These are phyloP conservation scores for Trichosporon sp. DNA, from an alignment of 1,284 basidiomycete genomes.

Conservation along the genomic window DNA sequence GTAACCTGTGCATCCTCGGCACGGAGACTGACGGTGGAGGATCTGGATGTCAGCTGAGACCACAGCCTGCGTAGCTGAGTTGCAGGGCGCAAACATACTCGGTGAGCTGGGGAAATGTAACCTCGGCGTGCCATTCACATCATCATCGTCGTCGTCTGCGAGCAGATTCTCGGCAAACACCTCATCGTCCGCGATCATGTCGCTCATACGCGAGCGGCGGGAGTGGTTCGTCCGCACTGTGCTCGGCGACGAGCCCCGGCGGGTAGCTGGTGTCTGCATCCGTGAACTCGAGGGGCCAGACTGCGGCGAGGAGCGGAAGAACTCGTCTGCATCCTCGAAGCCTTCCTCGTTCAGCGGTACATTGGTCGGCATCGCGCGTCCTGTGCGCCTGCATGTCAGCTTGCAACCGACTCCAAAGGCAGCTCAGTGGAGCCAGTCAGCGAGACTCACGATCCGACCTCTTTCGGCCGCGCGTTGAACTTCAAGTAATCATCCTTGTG, in stretches of 20 bases:
- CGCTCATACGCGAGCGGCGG: slow-evolving; percentile 22
- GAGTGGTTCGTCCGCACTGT: slow-evolving; percentile 40
- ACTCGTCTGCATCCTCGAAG: slow-evolving; percentile 71
- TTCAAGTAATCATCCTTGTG: slow-evolving; percentile 27
- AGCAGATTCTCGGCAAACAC: slow-evolving; percentile 58
- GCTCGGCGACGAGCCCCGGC: neutral
- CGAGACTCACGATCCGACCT: slow-evolving; percentile 42
- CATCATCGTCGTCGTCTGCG: slow-evolving; percentile 21
- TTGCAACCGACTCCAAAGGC: no score
- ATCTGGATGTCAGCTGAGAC: slow-evolving; percentile 14
- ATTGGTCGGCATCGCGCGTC: slow-evolving; percentile 44
- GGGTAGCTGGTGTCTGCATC: neutral
- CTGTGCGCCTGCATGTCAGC: slow-evolving; percentile 33
- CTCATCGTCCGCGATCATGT: slow-evolving; percentile 48
- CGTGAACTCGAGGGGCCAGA: neutral
- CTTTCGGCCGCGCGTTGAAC: slow-evolving; percentile 41
- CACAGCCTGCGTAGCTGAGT: no score
- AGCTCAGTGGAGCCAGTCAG: no score
- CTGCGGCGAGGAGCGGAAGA: slow-evolving; percentile 53
- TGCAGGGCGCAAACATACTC: slow-evolving; percentile 18
- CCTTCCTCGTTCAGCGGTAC: slow-evolving; percentile 72
- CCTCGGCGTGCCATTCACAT: slow-evolving; percentile 7
- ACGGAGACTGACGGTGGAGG: slow-evolving; percentile 26
- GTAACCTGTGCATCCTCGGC: slow-evolving; percentile 18
- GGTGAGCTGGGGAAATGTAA: slow-evolving; percentile 10